Conservation (phyloP, 768 basidiomycete genomes). For the Suillus bovinus region DNA sequence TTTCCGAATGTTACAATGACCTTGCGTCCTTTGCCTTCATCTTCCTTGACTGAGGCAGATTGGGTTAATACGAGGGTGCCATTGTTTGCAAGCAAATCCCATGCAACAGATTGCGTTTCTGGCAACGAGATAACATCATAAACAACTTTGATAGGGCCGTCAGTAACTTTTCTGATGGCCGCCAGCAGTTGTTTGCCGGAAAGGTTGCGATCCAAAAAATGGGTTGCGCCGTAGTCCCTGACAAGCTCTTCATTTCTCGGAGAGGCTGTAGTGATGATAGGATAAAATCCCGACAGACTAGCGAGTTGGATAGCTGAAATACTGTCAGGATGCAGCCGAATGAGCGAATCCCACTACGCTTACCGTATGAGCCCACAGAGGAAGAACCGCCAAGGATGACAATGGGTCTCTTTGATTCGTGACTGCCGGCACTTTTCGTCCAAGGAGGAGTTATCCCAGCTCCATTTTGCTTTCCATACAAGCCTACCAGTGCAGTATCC, state of each 20-base stretch:
- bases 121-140: constrained; percentile 34
- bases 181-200: constrained; percentile 17
- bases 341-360: constrained; percentile 14
- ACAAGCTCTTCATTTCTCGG: constrained; percentile 30
- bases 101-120: constrained; percentile 37
- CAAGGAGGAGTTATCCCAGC: constrained; percentile 41
- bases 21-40: constrained; percentile 22
- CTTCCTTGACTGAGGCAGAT: constrained; percentile 22
- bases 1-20: constrained; percentile 22
- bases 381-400: constrained; percentile 49
- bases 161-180: constrained; percentile 29
- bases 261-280: constrained; percentile 44
- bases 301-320: constrained; percentile 41
- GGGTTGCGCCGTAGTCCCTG: constrained; percentile 40
- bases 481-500: constrained; percentile 45
- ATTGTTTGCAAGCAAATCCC: constrained; percentile 31
- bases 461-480: constrained; percentile 43
- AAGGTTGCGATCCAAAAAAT: constrained; percentile 38
- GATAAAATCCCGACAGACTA: constrained; percentile 39
- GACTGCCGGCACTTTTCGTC: constrained; percentile 31
- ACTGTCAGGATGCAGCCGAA: constrained; percentile 6
- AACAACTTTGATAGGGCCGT: constrained; percentile 21
- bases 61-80: constrained; percentile 36
- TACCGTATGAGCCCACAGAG: constrained; percentile 50
- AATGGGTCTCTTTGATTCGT: constrained; percentile 44